These are phyloP conservation scores for Meyerozyma carpophila DNA, from an alignment of 1,139 yeast genomes.

Conservation along the genomic window DNA sequence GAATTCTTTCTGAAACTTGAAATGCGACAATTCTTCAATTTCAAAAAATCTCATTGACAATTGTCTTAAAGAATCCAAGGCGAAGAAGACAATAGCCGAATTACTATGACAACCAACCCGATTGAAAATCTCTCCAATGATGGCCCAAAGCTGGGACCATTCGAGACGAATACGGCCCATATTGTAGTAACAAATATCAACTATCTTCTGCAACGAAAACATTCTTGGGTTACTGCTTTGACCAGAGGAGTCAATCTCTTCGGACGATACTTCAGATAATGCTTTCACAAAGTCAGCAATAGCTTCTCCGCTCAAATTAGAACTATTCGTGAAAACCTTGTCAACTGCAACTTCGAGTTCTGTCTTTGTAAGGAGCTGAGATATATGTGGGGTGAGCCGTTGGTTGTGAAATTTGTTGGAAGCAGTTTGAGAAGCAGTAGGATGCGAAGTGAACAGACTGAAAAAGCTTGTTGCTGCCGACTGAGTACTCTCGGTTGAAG, in stretches of 20 bases:
- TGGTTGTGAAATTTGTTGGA: conserved; percentile 41
- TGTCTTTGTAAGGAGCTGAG: conserved; percentile 57
- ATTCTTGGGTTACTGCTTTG: conserved; percentile 79
- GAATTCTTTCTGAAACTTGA: conserved; percentile 93
- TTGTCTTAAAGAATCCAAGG: conserved; percentile 90
- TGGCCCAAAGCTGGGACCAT: conserved; percentile 95
- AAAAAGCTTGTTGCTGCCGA: conserved; percentile 43
- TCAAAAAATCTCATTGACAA: conserved; percentile 88
- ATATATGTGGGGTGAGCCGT: conserved; percentile 33
- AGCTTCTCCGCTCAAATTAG: conserved; percentile 74
- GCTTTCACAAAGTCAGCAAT: conserved; percentile 86
- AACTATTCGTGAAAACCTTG: conserved; percentile 78
- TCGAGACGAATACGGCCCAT: conserved; percentile 95
- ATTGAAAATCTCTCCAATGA: conserved; percentile 87
- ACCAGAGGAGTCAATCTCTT: conserved; percentile 88
- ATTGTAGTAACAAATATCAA: conserved; percentile 95
- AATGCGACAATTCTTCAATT: conserved; percentile 89
- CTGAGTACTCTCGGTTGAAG: conserved; percentile 49
- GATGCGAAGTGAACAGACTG: conserved; percentile 29
- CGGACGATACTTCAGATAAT: conserved; percentile 77
- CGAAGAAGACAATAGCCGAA: conserved; percentile 76
- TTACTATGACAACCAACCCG: conserved; percentile 79
- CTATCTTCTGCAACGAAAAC: conserved; percentile 89
- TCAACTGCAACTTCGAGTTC: conserved; percentile 84
- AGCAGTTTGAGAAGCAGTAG: conserved; percentile 39